Evolutionary conservation across 176 grass and related monocot genomes (phyloP).

Genomic region (Secale cereale): DNA sequence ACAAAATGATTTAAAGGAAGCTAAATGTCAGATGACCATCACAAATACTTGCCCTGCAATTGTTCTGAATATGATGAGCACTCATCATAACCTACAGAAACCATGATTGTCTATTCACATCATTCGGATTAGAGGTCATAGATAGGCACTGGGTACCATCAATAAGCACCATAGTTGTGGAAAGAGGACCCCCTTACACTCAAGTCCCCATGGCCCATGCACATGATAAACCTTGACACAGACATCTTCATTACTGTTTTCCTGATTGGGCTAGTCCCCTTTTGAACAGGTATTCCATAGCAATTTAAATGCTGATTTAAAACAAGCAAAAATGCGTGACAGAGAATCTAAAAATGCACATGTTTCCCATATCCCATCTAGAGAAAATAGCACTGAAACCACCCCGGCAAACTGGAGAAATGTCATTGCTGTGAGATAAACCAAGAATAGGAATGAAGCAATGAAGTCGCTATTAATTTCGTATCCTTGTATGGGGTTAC

Average conservation of each 20-base stretch:
- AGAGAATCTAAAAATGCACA: neutral
- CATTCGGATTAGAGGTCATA: neutral
- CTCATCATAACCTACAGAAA: neutral
- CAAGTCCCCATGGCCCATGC: neutral
- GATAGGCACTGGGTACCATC: neutral
- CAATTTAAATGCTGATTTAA: neutral
- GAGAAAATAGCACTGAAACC: neutral
- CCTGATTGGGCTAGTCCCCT: neutral
- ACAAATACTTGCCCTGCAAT: neutral
- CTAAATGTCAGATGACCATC: constrained; percentile 7
- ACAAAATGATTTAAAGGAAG: neutral
- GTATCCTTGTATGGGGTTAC: neutral
- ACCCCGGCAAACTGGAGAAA: neutral
- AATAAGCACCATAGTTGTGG: constrained; percentile 11
- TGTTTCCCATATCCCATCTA: neutral
- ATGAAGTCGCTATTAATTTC: neutral
- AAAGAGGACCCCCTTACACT: neutral
- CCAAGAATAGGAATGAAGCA: neutral
- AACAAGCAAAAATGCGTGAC: neutral
- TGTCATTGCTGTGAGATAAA: neutral
- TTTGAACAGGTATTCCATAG: neutral
- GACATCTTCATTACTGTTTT: neutral
- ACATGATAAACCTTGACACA: neutral
- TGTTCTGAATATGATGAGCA: neutral
- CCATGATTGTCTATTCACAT: neutral